phyloP scores from a whole-genome alignment of 2,329 filamentous ascomycete genomes.

The Cadophora gregata region DNA sequence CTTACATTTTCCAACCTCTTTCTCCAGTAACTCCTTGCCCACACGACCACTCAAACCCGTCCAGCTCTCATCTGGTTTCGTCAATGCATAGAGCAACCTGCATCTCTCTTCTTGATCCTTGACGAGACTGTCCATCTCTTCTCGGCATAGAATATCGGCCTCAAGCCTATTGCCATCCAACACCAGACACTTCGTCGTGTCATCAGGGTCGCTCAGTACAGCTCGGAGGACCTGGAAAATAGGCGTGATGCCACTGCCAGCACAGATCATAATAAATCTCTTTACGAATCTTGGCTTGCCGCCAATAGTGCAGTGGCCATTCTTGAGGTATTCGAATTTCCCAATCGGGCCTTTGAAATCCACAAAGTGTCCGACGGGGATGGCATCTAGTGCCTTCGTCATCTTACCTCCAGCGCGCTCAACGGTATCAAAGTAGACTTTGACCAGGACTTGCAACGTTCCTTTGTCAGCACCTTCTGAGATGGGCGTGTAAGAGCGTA shows the following conservation, averaged over 20 bases:
- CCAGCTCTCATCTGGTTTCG: constrained; percentile 69
- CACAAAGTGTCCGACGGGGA: constrained; percentile 74
- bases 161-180: constrained; percentile 79
- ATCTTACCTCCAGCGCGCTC: constrained; percentile 73
- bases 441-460: constrained; percentile 76
- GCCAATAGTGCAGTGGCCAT: constrained; percentile 67
- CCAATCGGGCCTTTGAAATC: constrained; percentile 91
- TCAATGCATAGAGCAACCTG: constrained; percentile 72
- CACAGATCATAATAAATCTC: constrained; percentile 85
- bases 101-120: constrained; percentile 60
- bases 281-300: constrained; percentile 62
- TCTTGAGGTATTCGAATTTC: constrained; percentile 79
- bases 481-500: constrained; percentile 86
- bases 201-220: constrained; percentile 67
- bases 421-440: constrained; percentile 73
- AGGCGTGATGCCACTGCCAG: constrained; percentile 89
- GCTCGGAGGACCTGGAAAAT: constrained; percentile 84
- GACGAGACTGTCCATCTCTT: constrained; percentile 72
- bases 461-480: constrained; percentile 68
- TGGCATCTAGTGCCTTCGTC: constrained; percentile 77
- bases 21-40: constrained; percentile 63
- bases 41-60: constrained; percentile 71
- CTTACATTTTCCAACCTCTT: constrained; percentile 56
- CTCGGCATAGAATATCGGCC: constrained; percentile 81
- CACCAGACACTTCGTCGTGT: constrained; percentile 72